Base-by-base conservation (phyloP, 805 yeast species). In the Monosporozyma aquatica region DNA sequence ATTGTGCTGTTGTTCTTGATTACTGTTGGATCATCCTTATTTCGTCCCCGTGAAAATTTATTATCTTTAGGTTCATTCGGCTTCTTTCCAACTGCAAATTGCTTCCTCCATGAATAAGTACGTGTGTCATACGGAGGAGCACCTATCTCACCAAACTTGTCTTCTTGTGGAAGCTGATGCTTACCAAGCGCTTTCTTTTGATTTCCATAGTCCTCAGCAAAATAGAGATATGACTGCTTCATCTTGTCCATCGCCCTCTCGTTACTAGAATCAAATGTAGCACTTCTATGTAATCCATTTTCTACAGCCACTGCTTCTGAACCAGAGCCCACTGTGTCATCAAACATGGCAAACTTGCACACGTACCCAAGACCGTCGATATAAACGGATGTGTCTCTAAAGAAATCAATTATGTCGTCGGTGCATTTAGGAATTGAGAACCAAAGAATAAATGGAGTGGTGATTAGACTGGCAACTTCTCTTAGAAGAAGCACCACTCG, bases 301-400 rank as follows among this genome's bases (percentile, higher is more conserved):
- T 17, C 22, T 25, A 34, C 18, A n/a, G 29, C 34, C 3, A 34
- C 38, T 71, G 64, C 71, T 48, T 67, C 67, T 46, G n/a, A n/a
- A n/a, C n/a, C n/a, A n/a, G n/a, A n/a, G n/a, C n/a, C n/a, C n/a
- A n/a, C n/a, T n/a, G n/a, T n/a, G n/a, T n/a, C n/a, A n/a, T 67
- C 64, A 64, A 92, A 92, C 80, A 86, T 85, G 2, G 97, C 97
- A 70, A 81, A 87, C 24, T 86, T 80, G 57, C 97, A 90, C 29
- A 92, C 95, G 55, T 89, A 82, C 0, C 98, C 99, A 32, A 92
- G 67, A 0, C 96, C 97, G 65, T 89, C 97, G 38, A 89, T 86
- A 59, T 90, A 92, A 10, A 87, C 80, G 10, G 95, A 80, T 51
- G 76, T 82, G 45, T 90, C 97, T 43, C 97, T 67, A 61, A 90